Conservation (phyloP, 179 eudicot species). For the Vitellaria paradoxa region DNA sequence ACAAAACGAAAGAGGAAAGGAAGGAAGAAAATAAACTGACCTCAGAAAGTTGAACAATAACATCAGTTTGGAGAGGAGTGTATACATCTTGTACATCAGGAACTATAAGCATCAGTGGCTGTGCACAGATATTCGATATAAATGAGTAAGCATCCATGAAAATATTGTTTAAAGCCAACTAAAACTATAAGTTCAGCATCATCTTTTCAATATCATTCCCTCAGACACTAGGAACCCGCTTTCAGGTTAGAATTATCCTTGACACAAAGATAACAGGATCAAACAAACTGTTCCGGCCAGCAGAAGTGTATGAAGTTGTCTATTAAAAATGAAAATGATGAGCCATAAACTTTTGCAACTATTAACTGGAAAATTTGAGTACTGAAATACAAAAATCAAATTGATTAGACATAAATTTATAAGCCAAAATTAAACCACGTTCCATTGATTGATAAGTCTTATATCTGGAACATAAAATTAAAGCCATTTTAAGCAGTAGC, state of each 20-base stretch:
- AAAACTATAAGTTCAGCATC: neutral
- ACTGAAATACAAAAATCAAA: neutral
- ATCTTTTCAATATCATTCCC: conserved; percentile 4
- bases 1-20: neutral
- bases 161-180: neutral
- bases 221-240: neutral
- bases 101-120: conserved; percentile 96
- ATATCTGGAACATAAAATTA: neutral
- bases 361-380: neutral
- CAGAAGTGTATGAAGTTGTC: neutral
- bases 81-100: conserved; percentile 93
- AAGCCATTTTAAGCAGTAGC: neutral
- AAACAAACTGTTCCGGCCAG: neutral
- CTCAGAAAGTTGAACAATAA: conserved; percentile 88
- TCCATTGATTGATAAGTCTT: too few relatives aligned
- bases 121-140: conserved; percentile 20
- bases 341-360: neutral
- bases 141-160: conserved; percentile 6
- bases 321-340: neutral
- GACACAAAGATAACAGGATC: neutral
- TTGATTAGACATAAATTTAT: neutral
- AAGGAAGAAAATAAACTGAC: conserved; percentile 30
- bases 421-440: neutral
- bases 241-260: neutral
- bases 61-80: conserved; percentile 88